Base-by-base conservation (phyloP, 805 yeast genomes). In the Brettanomyces custersianus region DNA sequence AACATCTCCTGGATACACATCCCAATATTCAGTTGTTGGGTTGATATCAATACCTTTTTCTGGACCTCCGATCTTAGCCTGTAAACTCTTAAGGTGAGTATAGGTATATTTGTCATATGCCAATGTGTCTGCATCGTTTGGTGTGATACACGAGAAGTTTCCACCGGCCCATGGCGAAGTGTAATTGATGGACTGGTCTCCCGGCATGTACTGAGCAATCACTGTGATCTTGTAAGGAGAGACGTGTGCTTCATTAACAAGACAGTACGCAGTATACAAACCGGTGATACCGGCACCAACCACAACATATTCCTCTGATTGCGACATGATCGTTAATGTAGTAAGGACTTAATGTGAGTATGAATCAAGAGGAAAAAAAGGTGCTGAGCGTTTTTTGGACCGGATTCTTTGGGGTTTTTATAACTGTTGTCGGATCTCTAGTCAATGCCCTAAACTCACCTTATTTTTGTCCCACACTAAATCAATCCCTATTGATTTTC, bases 161-260 rank as follows among this genome's bases (percentile, higher is more conserved):
- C 76, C 80, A 19, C 80, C 80, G 0, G 94, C 94, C 72, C 80
- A 80, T 0, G 94, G 94, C 0, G 88, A 80, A 1, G 94, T 77
- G 54, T 79, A 84, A 34, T 72, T 64, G 39, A 72, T 72, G 4
- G 86, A 75, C 44, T 74, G 80, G 49, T 84, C 94, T 4, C 94
- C 94, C 3, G 94, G 94, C 26, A 78, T 55, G 46, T 68, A 71
- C 48, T 80, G 72, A 6, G 84, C 90, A 15, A 78, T 46, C 2
- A 83, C 68, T 4, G 72, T 64, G 41, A 84, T 69, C 5, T 69
- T 57, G 1, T 51, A 37, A 1, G 70, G 63, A 0, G 51, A 38
- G 8, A 66, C 57, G 3, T 64, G 62, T 9, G 58, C 59, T 11
- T 63, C 56, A 19, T 66, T 63, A 23, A 74, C 42, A 10, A 80